Evolutionary conservation across 805 yeast species (phyloP).

Genomic region (Hanseniaspora lachancei): DNA sequence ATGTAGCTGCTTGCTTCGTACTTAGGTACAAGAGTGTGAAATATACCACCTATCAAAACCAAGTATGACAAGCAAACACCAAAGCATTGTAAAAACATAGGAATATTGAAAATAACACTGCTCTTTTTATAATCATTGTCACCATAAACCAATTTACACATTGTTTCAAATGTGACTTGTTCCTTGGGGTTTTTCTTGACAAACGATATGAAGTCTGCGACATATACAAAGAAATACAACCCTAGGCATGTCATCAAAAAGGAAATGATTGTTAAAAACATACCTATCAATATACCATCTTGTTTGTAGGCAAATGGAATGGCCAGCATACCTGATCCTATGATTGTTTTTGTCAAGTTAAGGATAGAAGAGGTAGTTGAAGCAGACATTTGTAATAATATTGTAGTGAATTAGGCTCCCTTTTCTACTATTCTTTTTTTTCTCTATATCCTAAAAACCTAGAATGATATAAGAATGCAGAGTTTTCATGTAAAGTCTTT

Average conservation of each 20-base stretch:
- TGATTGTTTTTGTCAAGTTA: conserved; percentile 60
- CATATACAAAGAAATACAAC: conserved; percentile 27
- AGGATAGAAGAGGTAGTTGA: conserved; percentile 47
- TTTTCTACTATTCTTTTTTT: neutral
- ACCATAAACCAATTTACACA: conserved; percentile 30
- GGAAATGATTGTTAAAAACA: conserved; percentile 42
- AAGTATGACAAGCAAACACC: conserved; percentile 64
- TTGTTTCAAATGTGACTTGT: conserved; percentile 53
- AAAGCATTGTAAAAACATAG: conserved; percentile 65
- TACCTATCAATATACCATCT: conserved; percentile 53
- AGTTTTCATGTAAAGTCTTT: no score
- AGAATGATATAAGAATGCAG: no score
- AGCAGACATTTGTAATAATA: conserved; percentile 25
- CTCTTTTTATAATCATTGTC: conserved; percentile 59
- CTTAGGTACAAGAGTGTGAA: conserved; percentile 47
- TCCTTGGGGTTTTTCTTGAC: conserved; percentile 48
- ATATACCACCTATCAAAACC: conserved; percentile 63
- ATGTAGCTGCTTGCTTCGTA: conserved; percentile 34
- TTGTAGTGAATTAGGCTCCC: neutral
- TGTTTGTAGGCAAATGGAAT: conserved; percentile 58
- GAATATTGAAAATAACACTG: conserved; percentile 56
- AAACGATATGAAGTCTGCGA: conserved; percentile 20
- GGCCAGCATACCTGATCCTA: conserved; percentile 66
- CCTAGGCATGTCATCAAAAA: conserved; percentile 60
- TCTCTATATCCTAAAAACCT: no score